A percentile compares a stretch with the other conserved stretches of the same genome.
These are phyloP conservation scores for Aspergillus heteromorphus DNA, from an alignment of 495 filamentous ascomycete species.

Conservation along the genomic window DNA sequence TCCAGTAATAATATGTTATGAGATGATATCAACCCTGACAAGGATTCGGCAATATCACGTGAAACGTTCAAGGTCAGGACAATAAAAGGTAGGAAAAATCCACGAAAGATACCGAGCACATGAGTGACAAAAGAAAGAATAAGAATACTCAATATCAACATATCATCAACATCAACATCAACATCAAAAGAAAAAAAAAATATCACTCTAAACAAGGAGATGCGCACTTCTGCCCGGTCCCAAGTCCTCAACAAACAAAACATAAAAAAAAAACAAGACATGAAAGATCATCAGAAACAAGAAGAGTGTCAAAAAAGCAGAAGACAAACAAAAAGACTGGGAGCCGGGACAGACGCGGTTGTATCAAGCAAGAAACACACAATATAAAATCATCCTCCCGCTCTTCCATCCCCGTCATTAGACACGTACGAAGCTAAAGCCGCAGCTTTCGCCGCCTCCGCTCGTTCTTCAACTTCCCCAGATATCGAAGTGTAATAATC, in stretches of 20 bases:
- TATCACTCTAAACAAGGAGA: conserved; percentile 29
- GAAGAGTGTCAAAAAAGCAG: conserved; percentile 9
- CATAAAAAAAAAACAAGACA: conserved; percentile 17
- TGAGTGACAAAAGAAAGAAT: background rate
- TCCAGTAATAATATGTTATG: too few species aligned
- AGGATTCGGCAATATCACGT: too few species aligned
- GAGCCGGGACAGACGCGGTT: conserved; percentile 46
- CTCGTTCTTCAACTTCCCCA: background rate
- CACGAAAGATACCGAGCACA: too few species aligned
- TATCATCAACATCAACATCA: background rate
- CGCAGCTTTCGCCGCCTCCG: too few species aligned
- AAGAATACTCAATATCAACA: background rate
- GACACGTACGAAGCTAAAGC: background rate
- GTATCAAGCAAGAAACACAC: conserved; percentile 46
- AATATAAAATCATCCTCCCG: conserved; percentile 30
- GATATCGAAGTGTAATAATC: background rate
- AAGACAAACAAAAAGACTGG: conserved; percentile 22
- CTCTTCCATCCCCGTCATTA: background rate
- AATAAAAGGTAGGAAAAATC: too few species aligned
- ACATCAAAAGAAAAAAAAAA: conserved; percentile 1
- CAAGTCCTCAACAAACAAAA: conserved; percentile 24
- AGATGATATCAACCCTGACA: too few species aligned
- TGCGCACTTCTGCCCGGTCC: conserved; percentile 48
- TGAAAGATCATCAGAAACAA: conserved; percentile 2
- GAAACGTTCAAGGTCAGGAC: too few species aligned